Evolutionary conservation across 257 asterid species (phyloP).

Genomic region (Plectranthus barbatus): DNA sequence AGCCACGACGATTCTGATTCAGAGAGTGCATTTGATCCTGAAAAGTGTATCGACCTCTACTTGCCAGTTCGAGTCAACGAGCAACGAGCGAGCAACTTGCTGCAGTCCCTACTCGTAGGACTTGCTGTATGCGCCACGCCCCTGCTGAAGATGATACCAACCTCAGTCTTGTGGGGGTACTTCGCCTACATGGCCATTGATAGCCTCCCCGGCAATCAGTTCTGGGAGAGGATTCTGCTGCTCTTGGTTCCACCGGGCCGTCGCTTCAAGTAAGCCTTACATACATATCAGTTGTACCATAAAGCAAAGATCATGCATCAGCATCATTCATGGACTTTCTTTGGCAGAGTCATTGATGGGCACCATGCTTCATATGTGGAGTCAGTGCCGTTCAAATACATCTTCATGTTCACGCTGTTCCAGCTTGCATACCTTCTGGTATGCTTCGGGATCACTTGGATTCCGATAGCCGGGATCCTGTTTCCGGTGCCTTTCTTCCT

Average conservation of each 20-base stretch:
- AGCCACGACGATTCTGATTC: constrained; percentile 38
- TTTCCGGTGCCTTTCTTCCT: constrained; percentile 82
- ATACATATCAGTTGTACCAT: not conserved
- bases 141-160: constrained; percentile 69
- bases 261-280: constrained; percentile 74
- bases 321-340: too few species aligned
- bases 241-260: constrained; percentile 74
- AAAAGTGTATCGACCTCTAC: constrained; percentile 66
- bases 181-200: constrained; percentile 98
- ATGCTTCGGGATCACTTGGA: constrained; percentile 91
- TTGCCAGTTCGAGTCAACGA: constrained; percentile 94
- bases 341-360: constrained; percentile 57
- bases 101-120: constrained; percentile 82
- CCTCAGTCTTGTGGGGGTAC: constrained; percentile 96
- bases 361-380: constrained; percentile 77
- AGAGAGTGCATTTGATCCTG: constrained; percentile 50
- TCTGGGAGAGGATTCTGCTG: constrained; percentile 83
- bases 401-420: constrained; percentile 57
- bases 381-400: constrained; percentile 76
- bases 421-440: constrained; percentile 51
- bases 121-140: constrained; percentile 60
- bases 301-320: not conserved
- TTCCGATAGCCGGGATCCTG: constrained; percentile 80
- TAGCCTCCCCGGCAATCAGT: constrained; percentile 92
- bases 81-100: constrained; percentile 85